phyloP scores from a whole-genome alignment of 495 filamentous ascomycete species.

The Tuber aestivum region DNA sequence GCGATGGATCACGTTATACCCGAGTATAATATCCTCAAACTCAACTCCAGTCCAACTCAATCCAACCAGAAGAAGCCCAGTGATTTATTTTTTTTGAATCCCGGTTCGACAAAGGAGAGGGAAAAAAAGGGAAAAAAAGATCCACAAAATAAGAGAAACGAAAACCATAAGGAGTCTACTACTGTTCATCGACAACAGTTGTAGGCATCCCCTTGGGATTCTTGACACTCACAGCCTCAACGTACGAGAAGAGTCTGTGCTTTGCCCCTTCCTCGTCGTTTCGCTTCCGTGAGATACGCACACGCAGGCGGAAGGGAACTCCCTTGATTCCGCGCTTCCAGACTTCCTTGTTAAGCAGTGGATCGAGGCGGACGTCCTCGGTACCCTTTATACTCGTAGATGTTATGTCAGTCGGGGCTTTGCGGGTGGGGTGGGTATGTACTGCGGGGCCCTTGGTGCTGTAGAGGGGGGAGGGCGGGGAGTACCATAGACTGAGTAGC shows the following conservation, averaged over 20 bases:
- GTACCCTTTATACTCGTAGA: conserved; percentile 73
- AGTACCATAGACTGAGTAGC: conserved; percentile 88
- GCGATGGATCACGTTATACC: background rate
- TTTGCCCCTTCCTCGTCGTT: conserved; percentile 99
- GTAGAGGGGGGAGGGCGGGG: background rate
- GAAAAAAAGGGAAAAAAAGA: conserved; percentile 19
- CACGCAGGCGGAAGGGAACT: conserved; percentile 88
- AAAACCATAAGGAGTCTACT: conserved; percentile 2
- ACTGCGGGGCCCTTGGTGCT: background rate
- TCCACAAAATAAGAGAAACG: conserved; percentile 3
- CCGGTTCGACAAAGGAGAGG: conserved; percentile 34
- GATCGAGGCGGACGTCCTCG: conserved; percentile 93
- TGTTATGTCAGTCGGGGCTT: background rate
- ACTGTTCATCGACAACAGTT: conserved; percentile 53
- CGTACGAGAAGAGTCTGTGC: conserved; percentile 97
- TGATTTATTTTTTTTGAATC: conserved; percentile 42
- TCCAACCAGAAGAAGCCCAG: background rate
- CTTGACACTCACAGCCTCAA: conserved; percentile 99
- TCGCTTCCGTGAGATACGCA: conserved; percentile 98
- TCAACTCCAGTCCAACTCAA: background rate
- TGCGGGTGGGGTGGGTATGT: conserved; percentile 6
- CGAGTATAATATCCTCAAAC: background rate
- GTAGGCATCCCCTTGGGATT: conserved; percentile 94
- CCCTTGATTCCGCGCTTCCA: conserved; percentile 99
- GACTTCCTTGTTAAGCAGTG: conserved; percentile 99